Evolutionary conservation across 257 asterid species (phyloP), one percentile per base, ranked within the genome.

Genomic region (Solanum dulcamara): DNA sequence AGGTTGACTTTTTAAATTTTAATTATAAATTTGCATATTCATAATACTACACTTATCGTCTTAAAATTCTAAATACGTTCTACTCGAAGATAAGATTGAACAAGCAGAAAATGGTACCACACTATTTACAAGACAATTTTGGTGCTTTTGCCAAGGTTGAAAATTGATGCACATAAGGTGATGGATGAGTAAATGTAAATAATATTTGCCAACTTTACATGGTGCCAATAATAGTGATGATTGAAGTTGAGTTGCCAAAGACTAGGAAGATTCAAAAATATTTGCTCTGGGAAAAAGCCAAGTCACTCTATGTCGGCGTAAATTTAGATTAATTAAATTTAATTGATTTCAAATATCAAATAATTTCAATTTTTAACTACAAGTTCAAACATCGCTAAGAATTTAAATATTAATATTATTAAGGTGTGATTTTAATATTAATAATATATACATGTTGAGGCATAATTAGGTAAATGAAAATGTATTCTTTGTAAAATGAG

Each of bases 81-180:
- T 13, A 9, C 22, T 22, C 22, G 10, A 22, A 20, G 33, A 59
- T 24, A 59, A 10, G 33, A 6, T 10, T 24, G 35, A 60, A 60
- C 18, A 26, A 24, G 17, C 4, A 60, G 10, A 60, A 60, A 60
- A 10, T 60, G 70, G 18, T 60, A 60, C 70, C 70, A 60, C 35
- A 60, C 24, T 18, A 15, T 60, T 24, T 60, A 33, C 12, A 26
- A 62, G 70, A 87, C 70, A 35, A 22, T 46, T 88, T 37, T 92
- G 92, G 93, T 24, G 94, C 93, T 3, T 91, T 92, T 66, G 85
- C 88, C 2, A 91, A 91, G 89, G 46, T 38, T 89, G 86, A 90
- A 88, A 87, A 86, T 57, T 6, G 84, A 17, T 83, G 26, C 10
- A 6, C 88, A 83, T 71, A 84, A 77, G 87, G 86, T 90, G 70